phyloP scores from a whole-genome alignment of 495 filamentous ascomycete genomes.

The Thermothielavioides terrestris region DNA sequence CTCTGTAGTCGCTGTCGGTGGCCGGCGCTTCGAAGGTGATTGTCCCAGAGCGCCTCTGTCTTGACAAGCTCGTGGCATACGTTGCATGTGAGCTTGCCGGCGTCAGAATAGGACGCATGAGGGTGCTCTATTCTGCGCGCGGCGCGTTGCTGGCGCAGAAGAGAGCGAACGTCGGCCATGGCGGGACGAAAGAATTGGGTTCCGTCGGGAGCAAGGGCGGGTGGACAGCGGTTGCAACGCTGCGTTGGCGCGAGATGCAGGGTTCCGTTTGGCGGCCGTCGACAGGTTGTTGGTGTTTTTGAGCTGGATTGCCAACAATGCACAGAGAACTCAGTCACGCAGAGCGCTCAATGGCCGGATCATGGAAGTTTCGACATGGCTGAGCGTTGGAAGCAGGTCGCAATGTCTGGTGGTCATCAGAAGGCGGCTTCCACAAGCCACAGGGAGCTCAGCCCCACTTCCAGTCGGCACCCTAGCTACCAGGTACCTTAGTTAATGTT shows the following conservation, averaged over 20 bases:
- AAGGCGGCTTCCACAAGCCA: too few relatives aligned
- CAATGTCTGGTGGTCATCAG: too few relatives aligned
- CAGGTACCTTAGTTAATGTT: too few relatives aligned
- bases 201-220: background rate
- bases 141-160: slow-evolving; percentile 73
- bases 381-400: background rate
- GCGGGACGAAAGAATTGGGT: background rate
- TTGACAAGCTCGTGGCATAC: slow-evolving; percentile 53
- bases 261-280: background rate
- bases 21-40: slow-evolving; percentile 40
- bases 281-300: background rate
- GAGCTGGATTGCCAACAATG: background rate
- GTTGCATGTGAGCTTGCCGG: slow-evolving; percentile 51
- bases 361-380: background rate
- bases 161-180: slow-evolving; percentile 79
- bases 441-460: slow-evolving; percentile 1
- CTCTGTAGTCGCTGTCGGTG: slow-evolving; percentile 38
- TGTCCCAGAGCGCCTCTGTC: slow-evolving; percentile 52
- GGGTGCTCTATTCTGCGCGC: slow-evolving; percentile 64
- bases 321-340: too few relatives aligned
- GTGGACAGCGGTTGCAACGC: too few relatives aligned
- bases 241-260: background rate
- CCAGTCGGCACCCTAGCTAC: too few relatives aligned
- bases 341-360: background rate
- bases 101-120: slow-evolving; percentile 51